Conservation (phyloP, 495 filamentous ascomycete species). For the Penicillium egyptiacum region DNA sequence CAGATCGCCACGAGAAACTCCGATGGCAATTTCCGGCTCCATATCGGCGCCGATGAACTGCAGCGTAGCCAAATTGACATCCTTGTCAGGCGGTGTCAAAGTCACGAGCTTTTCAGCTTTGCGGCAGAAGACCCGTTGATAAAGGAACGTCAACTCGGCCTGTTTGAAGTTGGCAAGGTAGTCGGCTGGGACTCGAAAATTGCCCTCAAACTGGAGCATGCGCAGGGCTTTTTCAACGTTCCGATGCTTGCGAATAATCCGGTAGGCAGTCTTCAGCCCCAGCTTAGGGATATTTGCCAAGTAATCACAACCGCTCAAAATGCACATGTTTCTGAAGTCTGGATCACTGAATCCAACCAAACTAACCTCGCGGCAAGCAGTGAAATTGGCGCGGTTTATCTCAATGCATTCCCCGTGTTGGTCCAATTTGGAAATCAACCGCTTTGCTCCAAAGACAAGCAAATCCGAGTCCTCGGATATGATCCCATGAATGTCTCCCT, state of each 20-base stretch:
- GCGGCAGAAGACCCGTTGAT: constrained; percentile 93
- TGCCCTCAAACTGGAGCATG: constrained; percentile 82
- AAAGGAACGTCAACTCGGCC: constrained; percentile 88
- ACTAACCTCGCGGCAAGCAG: constrained; percentile 81
- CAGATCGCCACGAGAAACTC: constrained; percentile 80
- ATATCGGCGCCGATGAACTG: constrained; percentile 76
- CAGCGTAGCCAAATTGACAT: constrained; percentile 63
- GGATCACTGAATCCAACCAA: constrained; percentile 87
- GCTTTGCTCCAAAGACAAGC: constrained; percentile 88
- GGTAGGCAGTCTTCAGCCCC: constrained; percentile 91
- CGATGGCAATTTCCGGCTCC: constrained; percentile 64
- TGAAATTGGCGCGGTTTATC: constrained; percentile 84
- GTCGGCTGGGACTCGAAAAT: constrained; percentile 71
- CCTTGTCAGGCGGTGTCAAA: constrained; percentile 60
- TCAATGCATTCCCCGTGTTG: constrained; percentile 91
- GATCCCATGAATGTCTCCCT: constrained; percentile 79
- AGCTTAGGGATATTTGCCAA: constrained; percentile 77
- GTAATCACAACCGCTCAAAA: constrained; percentile 98
- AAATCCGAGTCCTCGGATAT: constrained; percentile 97
- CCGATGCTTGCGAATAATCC: constrained; percentile 85
- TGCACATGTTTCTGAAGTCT: constrained; percentile 94
- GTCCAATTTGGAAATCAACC: constrained; percentile 90
- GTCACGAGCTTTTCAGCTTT: constrained; percentile 66
- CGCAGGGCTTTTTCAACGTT: constrained; percentile 78
- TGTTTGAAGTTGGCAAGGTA: constrained; percentile 77